Evolutionary conservation across 1,284 basidiomycete genomes (phyloP).

Genomic region (Phellopilus nigrolimitatus): DNA sequence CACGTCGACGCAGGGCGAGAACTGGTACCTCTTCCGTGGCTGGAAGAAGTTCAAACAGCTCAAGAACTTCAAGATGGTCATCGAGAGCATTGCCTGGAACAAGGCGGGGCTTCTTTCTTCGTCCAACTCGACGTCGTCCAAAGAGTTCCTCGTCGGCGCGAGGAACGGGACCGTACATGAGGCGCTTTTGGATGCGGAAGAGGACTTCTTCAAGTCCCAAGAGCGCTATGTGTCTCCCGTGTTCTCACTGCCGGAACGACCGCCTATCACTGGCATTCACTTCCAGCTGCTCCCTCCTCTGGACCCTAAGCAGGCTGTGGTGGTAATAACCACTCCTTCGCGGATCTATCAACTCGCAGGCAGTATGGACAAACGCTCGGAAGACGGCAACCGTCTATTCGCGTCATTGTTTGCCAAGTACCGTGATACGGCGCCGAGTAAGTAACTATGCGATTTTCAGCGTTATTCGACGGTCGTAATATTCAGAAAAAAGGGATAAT

Average conservation of each 20-base stretch:
- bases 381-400: constrained; percentile 76
- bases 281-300: constrained; percentile 70
- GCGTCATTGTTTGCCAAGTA: constrained; percentile 71
- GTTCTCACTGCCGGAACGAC: constrained; percentile 74
- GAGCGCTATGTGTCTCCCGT: constrained; percentile 79
- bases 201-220: constrained; percentile 89
- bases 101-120: constrained; percentile 65
- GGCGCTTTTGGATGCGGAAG: constrained; percentile 77
- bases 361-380: constrained; percentile 53
- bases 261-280: constrained; percentile 77
- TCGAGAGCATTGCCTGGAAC: constrained; percentile 95
- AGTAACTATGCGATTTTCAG: constrained; percentile 29
- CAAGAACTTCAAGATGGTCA: constrained; percentile 80
- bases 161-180: constrained; percentile 83
- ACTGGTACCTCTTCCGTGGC: constrained; percentile 84
- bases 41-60: constrained; percentile 79
- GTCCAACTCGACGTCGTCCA: constrained; percentile 65
- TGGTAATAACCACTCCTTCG: constrained; percentile 84
- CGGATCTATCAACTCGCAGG: constrained; percentile 92
- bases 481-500: constrained; percentile 64
- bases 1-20: constrained; percentile 85
- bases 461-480: constrained; percentile 1
- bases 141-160: constrained; percentile 87
- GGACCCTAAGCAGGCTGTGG: constrained; percentile 57
- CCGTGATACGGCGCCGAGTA: constrained; percentile 74